A percentile compares a stretch with the other conserved stretches of the same genome.
Conservation (phyloP, 2,329 filamentous ascomycete genomes). For the Pseudocercospora vitis region DNA sequence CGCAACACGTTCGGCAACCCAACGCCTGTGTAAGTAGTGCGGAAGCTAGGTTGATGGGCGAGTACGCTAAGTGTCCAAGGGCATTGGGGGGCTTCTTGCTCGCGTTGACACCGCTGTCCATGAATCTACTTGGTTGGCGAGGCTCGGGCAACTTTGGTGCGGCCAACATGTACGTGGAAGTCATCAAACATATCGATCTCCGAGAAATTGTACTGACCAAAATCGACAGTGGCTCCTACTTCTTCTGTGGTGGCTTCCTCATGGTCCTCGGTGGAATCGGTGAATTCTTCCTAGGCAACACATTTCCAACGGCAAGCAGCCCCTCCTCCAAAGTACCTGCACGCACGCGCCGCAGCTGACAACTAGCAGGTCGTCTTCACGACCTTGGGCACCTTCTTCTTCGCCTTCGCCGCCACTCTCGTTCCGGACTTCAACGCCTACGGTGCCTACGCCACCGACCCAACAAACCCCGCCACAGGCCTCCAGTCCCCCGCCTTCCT, state of each 20-base stretch:
- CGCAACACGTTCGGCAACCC: conserved; percentile 41
- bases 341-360: too few relatives aligned
- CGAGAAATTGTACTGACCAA: conserved; percentile 27
- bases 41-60: not conserved
- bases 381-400: conserved; percentile 57
- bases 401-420: conserved; percentile 50
- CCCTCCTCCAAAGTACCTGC: conserved; percentile 57
- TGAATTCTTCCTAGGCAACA: conserved; percentile 51
- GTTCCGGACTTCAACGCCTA: conserved; percentile 52
- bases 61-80: conserved; percentile 30
- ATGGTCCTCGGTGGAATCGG: not conserved
- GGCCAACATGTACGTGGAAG: conserved; percentile 41
- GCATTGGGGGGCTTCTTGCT: conserved; percentile 57
- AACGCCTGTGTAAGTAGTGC: conserved; percentile 52
- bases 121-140: conserved; percentile 59
- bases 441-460: conserved; percentile 38
- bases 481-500: conserved; percentile 31
- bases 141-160: conserved; percentile 54
- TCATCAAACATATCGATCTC: conserved; percentile 41
- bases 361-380: conserved; percentile 56
- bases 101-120: conserved; percentile 55
- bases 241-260: conserved; percentile 49
- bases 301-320: conserved; percentile 49
- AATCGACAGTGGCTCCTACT: not conserved
- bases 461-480: conserved; percentile 31